These are phyloP conservation scores for Elongisporangium senticosum DNA, from an alignment of 352 stramenopile species.

Conservation along the genomic window DNA sequence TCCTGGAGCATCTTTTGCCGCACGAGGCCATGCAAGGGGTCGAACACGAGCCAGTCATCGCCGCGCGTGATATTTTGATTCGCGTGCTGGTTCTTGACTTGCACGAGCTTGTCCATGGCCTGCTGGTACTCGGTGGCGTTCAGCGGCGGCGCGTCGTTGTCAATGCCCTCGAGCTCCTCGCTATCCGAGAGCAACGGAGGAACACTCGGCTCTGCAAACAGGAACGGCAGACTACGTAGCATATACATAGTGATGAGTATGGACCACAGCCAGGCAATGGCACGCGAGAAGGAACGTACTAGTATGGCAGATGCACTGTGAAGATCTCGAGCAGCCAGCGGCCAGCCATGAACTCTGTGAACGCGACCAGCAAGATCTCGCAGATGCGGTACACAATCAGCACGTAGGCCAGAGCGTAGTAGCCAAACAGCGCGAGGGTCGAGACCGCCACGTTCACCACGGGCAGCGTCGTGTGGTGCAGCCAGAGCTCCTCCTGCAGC, in stretches of 20 bases:
- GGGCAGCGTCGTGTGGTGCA: constrained; percentile 53
- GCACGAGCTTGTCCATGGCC: constrained; percentile 47
- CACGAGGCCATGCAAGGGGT: constrained; percentile 52
- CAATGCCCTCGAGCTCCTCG: constrained; percentile 17
- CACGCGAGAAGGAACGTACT: constrained; percentile 26
- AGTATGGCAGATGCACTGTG: constrained; percentile 39
- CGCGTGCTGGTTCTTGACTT: constrained; percentile 53
- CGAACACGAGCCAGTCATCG: constrained; percentile 75
- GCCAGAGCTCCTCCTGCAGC: constrained; percentile 45
- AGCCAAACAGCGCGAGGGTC: constrained; percentile 36
- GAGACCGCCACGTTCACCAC: constrained; percentile 29
- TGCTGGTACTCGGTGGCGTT: constrained; percentile 23
- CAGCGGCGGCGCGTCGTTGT: constrained; percentile 10
- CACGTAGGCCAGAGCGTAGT: constrained; percentile 23
- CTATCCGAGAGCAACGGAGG: constrained; percentile 59
- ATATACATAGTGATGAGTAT: constrained; percentile 1
- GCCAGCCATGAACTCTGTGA: constrained; percentile 43
- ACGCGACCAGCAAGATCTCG: constrained; percentile 37
- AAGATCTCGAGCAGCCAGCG: constrained; percentile 51
- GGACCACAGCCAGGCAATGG: not conserved
- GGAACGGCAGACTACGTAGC: constrained; percentile 41
- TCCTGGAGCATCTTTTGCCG: constrained; percentile 35
- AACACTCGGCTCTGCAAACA: constrained; percentile 42
- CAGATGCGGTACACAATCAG: constrained; percentile 29
- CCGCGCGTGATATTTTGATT: constrained; percentile 45